These are phyloP conservation scores for Coemansia sp. DNA, from an alignment of 192 early-diverging fungal genomes.

Conservation along the genomic window DNA sequence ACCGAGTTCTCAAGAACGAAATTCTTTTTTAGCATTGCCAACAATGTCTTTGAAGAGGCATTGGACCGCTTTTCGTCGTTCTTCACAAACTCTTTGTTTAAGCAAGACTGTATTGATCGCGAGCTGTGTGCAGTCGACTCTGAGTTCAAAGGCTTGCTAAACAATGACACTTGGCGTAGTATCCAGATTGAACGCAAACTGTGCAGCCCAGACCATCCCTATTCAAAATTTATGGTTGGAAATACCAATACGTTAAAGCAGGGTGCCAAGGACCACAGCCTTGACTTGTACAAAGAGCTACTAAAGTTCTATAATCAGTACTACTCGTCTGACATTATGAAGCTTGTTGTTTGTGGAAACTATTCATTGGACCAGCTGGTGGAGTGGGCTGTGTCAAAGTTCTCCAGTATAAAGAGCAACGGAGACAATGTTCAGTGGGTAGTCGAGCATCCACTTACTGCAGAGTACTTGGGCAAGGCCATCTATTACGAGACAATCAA, in stretches of 20 bases:
- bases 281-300: constrained; percentile 74
- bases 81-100: constrained; percentile 83
- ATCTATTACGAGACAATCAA: constrained; percentile 71
- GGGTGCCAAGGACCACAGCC: constrained; percentile 34
- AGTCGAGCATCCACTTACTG: background rate
- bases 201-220: constrained; percentile 65
- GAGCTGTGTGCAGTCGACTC: constrained; percentile 91
- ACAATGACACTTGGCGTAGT: constrained; percentile 48
- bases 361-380: constrained; percentile 71
- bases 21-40: constrained; percentile 17
- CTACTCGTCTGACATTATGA: constrained; percentile 94
- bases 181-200: background rate
- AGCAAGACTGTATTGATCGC: constrained; percentile 71
- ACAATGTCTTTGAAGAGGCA: constrained; percentile 53
- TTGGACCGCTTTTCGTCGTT: constrained; percentile 75
- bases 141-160: constrained; percentile 79
- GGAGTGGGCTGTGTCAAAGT: constrained; percentile 75
- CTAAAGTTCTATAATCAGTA: constrained; percentile 76
- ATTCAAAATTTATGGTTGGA: constrained; percentile 78
- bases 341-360: constrained; percentile 79
- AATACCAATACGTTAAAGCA: constrained; percentile 75
- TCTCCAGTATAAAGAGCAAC: constrained; percentile 74
- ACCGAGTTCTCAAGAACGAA: background rate
- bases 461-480: constrained; percentile 56
- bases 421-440: constrained; percentile 52